These are phyloP conservation scores for Clonostachys solani DNA, from an alignment of 2,329 filamentous ascomycete genomes.

Conservation along the genomic window DNA sequence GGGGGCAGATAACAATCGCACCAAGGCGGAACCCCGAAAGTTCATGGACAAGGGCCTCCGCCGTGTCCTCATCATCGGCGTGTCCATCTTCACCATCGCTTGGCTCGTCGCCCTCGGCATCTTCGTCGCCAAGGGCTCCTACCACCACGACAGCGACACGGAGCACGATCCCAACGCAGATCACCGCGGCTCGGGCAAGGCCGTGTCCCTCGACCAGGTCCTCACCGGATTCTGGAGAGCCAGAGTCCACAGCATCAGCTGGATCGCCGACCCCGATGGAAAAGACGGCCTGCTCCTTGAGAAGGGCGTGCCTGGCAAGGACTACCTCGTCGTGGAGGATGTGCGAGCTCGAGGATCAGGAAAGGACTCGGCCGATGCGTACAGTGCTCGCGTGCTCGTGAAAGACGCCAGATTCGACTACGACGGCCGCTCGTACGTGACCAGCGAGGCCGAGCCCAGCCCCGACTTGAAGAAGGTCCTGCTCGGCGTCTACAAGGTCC, in stretches of 20 bases:
- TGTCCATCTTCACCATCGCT: conserved; percentile 55
- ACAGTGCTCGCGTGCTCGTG: conserved; percentile 64
- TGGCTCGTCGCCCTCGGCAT: conserved; percentile 67
- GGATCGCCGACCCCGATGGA: conserved; percentile 70
- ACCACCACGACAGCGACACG: conserved; percentile 57
- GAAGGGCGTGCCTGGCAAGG: conserved; percentile 56
- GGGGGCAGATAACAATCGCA: conserved; percentile 17
- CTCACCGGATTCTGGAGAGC: conserved; percentile 61
- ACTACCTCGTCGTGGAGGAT: conserved; percentile 83
- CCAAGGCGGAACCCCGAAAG: conserved; percentile 25
- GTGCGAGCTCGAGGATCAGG: conserved; percentile 43
- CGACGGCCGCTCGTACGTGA: conserved; percentile 47
- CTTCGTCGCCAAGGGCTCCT: conserved; percentile 62
- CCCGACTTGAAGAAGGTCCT: conserved; percentile 82
- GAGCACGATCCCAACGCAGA: conserved; percentile 68
- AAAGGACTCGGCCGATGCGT: conserved; percentile 21
- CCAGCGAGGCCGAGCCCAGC: conserved; percentile 68
- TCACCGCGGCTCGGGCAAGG: conserved; percentile 61
- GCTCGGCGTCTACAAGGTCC: conserved; percentile 65
- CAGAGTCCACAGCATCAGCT: conserved; percentile 63
- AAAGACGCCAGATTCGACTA: conserved; percentile 59
- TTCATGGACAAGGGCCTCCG: conserved; percentile 64
- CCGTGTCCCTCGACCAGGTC: conserved; percentile 69
- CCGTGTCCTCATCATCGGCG: conserved; percentile 56
- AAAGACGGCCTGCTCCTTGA: conserved; percentile 86